Conservation (phyloP, 2,329 filamentous ascomycete species). For the Exophiala spinifera region DNA sequence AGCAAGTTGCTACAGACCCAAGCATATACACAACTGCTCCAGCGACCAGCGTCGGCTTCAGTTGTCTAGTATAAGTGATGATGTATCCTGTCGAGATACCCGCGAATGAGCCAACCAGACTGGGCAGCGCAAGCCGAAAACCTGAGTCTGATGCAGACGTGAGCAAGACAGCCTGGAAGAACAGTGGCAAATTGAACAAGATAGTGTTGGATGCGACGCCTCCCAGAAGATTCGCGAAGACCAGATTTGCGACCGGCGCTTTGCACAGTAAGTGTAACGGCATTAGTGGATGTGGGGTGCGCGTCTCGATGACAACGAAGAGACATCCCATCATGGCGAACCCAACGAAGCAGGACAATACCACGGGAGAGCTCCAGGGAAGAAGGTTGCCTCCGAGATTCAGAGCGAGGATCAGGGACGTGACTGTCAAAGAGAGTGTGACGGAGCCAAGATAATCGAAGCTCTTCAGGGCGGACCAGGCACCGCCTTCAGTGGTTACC, state of each 20-base stretch:
- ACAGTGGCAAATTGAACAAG: slow-evolving; percentile 73
- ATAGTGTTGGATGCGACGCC: slow-evolving; percentile 59
- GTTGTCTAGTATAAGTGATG: slow-evolving; percentile 45
- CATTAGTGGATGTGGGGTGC: slow-evolving; percentile 69
- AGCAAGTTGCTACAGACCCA: slow-evolving; percentile 35
- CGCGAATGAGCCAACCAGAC: slow-evolving; percentile 35
- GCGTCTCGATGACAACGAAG: slow-evolving; percentile 68
- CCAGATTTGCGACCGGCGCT: slow-evolving; percentile 63
- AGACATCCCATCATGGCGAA: slow-evolving; percentile 59
- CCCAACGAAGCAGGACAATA: slow-evolving; percentile 56
- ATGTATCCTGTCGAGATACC: slow-evolving; percentile 44
- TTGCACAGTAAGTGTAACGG: slow-evolving; percentile 71
- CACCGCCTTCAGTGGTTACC: slow-evolving; percentile 54
- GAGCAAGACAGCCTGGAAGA: slow-evolving; percentile 64
- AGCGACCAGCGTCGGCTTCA: slow-evolving; percentile 41
- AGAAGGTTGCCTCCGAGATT: slow-evolving; percentile 69
- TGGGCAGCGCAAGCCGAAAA: slow-evolving; percentile 19
- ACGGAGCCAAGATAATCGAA: slow-evolving; percentile 73
- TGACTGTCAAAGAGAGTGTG: slow-evolving; percentile 63
- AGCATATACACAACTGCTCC: slow-evolving; percentile 39
- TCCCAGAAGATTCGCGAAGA: slow-evolving; percentile 69
- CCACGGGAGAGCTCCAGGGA: slow-evolving; percentile 59
- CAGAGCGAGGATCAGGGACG: slow-evolving; percentile 64
- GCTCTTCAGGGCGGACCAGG: slow-evolving; percentile 62
- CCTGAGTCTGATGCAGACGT: slow-evolving; percentile 15